Evolutionary conservation across 352 stramenopile species (phyloP).

Genomic region (Globisporangium mamillatum): DNA sequence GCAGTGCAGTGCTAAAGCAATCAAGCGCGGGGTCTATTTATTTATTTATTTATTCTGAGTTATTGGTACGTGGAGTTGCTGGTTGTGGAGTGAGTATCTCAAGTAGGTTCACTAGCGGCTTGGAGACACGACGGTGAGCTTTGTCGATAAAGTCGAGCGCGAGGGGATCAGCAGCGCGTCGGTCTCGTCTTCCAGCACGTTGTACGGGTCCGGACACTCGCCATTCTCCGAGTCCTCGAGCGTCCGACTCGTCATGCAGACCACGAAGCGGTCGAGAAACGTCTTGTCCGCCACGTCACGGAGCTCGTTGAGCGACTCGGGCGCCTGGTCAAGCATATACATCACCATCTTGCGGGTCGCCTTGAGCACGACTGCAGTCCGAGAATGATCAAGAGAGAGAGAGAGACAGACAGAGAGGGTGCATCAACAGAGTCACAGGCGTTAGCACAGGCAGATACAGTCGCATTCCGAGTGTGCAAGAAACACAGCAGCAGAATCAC

Average conservation of each 20-base stretch:
- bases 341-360: conserved; percentile 53
- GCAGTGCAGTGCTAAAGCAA: background rate
- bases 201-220: conserved; percentile 69
- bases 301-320: conserved; percentile 53
- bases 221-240: conserved; percentile 67
- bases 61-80: background rate
- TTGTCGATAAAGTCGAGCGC: conserved; percentile 15
- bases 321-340: conserved; percentile 58
- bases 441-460: background rate
- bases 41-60: background rate
- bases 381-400: background rate
- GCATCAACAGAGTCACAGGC: background rate
- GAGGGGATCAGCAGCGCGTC: conserved; percentile 37
- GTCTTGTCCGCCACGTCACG: conserved; percentile 49
- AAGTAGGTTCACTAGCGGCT: background rate
- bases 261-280: conserved; percentile 71
- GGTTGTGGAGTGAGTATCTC: background rate
- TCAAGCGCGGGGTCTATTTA: conserved; percentile 1
- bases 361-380: conserved; percentile 69
- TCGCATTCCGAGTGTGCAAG: background rate
- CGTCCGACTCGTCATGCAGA: conserved; percentile 40
- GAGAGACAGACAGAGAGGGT: background rate
- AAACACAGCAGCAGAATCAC: background rate
- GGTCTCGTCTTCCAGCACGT: conserved; percentile 58
- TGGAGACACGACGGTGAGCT: conserved; percentile 2